Percentiles rank a stretch among this genome's conserved stretches.
These are phyloP conservation scores for Pseudogymnoascus sp. DNA, from an alignment of 2,329 filamentous ascomycete species.

Conservation along the genomic window DNA sequence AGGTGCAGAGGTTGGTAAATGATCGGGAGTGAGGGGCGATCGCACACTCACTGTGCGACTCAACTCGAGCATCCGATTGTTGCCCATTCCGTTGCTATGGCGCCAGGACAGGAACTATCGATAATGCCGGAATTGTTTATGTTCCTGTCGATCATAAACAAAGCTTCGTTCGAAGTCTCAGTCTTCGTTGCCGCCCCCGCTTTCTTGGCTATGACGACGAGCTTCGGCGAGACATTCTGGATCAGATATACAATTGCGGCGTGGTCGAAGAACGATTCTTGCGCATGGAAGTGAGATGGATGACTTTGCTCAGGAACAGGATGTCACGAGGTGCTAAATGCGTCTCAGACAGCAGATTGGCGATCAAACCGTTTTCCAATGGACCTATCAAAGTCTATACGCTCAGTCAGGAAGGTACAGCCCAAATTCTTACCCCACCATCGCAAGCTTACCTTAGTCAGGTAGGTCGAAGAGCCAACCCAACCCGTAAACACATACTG, in stretches of 20 bases:
- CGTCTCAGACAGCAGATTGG: background rate
- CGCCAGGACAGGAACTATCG: background rate
- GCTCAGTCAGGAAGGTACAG: constrained; percentile 3
- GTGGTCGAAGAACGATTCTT: background rate
- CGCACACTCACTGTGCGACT: background rate
- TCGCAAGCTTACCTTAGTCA: background rate
- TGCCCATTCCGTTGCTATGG: background rate
- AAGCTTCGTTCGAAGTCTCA: background rate
- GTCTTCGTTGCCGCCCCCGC: background rate
- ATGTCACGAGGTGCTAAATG: background rate
- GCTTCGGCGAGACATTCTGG: background rate
- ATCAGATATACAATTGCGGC: background rate
- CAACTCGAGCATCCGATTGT: background rate
- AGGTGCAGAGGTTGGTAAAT: background rate
- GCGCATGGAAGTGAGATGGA: background rate
- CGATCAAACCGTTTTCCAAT: background rate
- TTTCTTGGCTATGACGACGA: background rate
- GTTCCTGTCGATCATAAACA: background rate
- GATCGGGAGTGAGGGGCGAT: background rate
- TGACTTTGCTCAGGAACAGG: background rate
- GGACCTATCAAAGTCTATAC: background rate
- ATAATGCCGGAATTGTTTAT: background rate
- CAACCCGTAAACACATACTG: background rate
- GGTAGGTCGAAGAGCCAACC: background rate
- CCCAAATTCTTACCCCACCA: background rate